Percentiles rank a stretch among this genome's conserved stretches.
phyloP scores from a whole-genome alignment of 352 stramenopile species.

The Albugo laibachii region DNA sequence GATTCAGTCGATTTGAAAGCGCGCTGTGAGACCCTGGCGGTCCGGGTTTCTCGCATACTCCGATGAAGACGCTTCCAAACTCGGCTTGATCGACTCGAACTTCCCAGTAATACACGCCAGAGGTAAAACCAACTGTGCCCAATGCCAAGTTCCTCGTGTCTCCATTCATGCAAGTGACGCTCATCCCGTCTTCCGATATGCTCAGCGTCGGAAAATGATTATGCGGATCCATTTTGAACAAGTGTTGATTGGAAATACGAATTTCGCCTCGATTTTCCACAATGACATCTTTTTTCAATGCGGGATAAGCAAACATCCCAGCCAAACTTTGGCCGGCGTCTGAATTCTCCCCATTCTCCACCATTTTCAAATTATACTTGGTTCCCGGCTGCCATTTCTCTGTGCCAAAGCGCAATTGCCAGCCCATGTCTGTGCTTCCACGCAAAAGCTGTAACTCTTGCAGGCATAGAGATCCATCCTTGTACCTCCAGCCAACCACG shows the following conservation, averaged over 20 bases:
- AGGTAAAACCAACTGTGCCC: slow-evolving; percentile 69
- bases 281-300: slow-evolving; percentile 27
- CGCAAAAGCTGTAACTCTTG: slow-evolving; percentile 67
- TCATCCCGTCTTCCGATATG: slow-evolving; percentile 54
- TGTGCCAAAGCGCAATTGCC: slow-evolving; percentile 65
- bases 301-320: slow-evolving; percentile 37
- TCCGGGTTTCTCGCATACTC: slow-evolving; percentile 83
- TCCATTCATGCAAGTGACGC: slow-evolving; percentile 62
- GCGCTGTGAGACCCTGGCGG: slow-evolving; percentile 57
- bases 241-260: slow-evolving; percentile 32
- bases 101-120: slow-evolving; percentile 96
- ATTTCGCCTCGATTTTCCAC: slow-evolving; percentile 50
- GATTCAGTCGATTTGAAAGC: slow-evolving; percentile 56
- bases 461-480: slow-evolving; percentile 34
- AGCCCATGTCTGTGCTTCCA: slow-evolving; percentile 73
- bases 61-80: slow-evolving; percentile 96
- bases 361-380: slow-evolving; percentile 28
- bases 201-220: slow-evolving; percentile 60
- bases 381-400: slow-evolving; percentile 78
- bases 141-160: slow-evolving; percentile 73
- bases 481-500: slow-evolving; percentile 38
- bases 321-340: slow-evolving; percentile 16
- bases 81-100: slow-evolving; percentile 93
- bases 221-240: slow-evolving; percentile 76
- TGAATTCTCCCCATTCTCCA: background rate